phyloP scores from a whole-genome alignment of 2,329 filamentous ascomycete genomes.

The Xylaria sp. region DNA sequence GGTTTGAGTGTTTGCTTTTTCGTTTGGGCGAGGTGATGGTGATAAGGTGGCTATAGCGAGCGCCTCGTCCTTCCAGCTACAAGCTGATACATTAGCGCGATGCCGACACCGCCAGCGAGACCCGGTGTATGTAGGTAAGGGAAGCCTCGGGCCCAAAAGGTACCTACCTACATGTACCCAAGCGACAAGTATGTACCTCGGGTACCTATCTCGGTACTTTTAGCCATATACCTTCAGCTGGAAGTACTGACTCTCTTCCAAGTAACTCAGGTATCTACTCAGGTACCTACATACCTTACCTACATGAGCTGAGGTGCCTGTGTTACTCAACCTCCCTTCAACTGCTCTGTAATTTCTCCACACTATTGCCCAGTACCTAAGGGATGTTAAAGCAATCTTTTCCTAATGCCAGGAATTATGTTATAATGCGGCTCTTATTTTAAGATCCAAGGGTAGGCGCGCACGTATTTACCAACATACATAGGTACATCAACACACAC shows the following conservation, averaged over 20 bases:
- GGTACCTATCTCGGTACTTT: background rate
- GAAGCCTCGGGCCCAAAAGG: too few relatives aligned
- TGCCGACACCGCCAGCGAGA: too few relatives aligned
- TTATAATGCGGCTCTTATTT: background rate
- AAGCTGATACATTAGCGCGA: background rate
- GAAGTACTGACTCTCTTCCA: too few relatives aligned
- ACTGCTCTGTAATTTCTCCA: too few relatives aligned
- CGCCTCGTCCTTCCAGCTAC: slow-evolving; percentile 8
- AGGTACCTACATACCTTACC: too few relatives aligned
- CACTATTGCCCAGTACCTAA: background rate
- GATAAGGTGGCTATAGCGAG: slow-evolving; percentile 16
- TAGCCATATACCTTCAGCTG: background rate
- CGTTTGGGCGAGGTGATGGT: slow-evolving; percentile 13
- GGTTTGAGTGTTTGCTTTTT: slow-evolving; percentile 7
- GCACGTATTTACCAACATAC: background rate
- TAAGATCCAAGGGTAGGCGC: too few relatives aligned
- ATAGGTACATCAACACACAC: background rate
- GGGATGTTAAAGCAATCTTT: background rate
- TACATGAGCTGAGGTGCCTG: too few relatives aligned
- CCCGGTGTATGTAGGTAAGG: too few relatives aligned
- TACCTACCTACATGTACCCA: background rate
- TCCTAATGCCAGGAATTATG: background rate
- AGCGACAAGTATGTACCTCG: background rate
- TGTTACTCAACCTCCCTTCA: too few relatives aligned
- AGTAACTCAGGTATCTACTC: too few relatives aligned